phyloP scores from a whole-genome alignment of 306 rosid species.

The Citrullus amarus region DNA sequence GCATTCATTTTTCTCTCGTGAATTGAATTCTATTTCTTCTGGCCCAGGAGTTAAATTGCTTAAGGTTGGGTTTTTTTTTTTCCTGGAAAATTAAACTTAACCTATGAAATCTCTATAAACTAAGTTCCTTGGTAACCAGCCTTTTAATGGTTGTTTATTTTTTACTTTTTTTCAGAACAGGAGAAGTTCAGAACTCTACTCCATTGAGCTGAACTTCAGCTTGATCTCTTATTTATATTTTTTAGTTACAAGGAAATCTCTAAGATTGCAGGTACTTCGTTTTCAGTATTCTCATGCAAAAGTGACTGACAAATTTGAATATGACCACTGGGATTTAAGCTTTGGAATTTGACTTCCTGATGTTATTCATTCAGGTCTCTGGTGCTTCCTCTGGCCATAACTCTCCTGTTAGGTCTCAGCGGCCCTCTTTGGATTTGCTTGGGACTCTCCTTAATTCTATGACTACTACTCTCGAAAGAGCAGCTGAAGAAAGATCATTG shows the following conservation, averaged over 20 bases:
- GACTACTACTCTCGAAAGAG: slow-evolving; percentile 70
- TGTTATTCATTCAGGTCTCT: slow-evolving; percentile 34
- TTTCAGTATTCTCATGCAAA: neutral
- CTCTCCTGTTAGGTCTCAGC: slow-evolving; percentile 45
- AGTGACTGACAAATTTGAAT: neutral
- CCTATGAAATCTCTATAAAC: neutral
- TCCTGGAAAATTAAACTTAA: neutral
- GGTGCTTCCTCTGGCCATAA: slow-evolving; percentile 35
- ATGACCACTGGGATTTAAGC: neutral
- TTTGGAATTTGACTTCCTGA: slow-evolving; percentile 5
- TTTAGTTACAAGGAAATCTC: slow-evolving; percentile 69
- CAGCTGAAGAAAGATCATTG: slow-evolving; percentile 69
- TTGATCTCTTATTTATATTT: slow-evolving; percentile 79
- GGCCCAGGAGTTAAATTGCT: slow-evolving; percentile 31
- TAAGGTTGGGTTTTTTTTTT: slow-evolving; percentile 35
- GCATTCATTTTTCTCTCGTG: slow-evolving; percentile 55
- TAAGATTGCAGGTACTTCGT: slow-evolving; percentile 63
- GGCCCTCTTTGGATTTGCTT: slow-evolving; percentile 60
- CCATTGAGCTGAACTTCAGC: slow-evolving; percentile 68
- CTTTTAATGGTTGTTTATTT: neutral
- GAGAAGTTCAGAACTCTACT: slow-evolving; percentile 59
- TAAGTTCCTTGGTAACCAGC: neutral
- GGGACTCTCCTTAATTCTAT: slow-evolving; percentile 53
- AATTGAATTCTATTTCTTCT: slow-evolving; percentile 36
- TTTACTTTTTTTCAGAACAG: slow-evolving; percentile 33